phyloP scores from a whole-genome alignment of 441 rosid genomes.

The Gossypium davidsonii region DNA sequence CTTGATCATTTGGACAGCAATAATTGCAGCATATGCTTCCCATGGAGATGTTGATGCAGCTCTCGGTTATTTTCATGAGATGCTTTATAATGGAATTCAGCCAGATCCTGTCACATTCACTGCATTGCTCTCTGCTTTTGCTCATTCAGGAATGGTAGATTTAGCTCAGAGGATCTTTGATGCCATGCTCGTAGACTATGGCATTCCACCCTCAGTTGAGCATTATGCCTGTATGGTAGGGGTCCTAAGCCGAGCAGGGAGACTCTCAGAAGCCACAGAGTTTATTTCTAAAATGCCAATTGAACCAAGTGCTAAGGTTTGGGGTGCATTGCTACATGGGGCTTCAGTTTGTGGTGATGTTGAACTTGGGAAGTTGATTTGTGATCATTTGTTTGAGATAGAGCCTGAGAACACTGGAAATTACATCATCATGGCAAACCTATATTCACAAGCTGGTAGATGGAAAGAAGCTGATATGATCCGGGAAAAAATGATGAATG shows the following conservation, averaged over 20 bases:
- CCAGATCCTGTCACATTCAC: slow-evolving; percentile 73
- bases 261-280: slow-evolving; percentile 62
- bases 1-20: slow-evolving; percentile 78
- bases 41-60: slow-evolving; percentile 64
- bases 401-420: slow-evolving; percentile 78
- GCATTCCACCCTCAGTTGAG: slow-evolving; percentile 50
- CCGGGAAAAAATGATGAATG: slow-evolving; percentile 46
- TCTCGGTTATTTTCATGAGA: slow-evolving; percentile 44
- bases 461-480: slow-evolving; percentile 71
- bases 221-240: slow-evolving; percentile 82
- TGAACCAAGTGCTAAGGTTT: slow-evolving; percentile 61
- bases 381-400: slow-evolving; percentile 52
- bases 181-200: slow-evolving; percentile 39
- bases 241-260: slow-evolving; percentile 67
- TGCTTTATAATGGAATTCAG: slow-evolving; percentile 43
- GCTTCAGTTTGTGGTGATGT: slow-evolving; percentile 63
- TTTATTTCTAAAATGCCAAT: slow-evolving; percentile 60
- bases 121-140: slow-evolving; percentile 65
- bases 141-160: slow-evolving; percentile 62
- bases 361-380: slow-evolving; percentile 54
- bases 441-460: slow-evolving; percentile 71
- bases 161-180: slow-evolving; percentile 50
- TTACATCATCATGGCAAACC: slow-evolving; percentile 67
- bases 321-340: slow-evolving; percentile 84
- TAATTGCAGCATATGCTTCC: slow-evolving; percentile 65